Evolutionary conservation across 257 asterid species (phyloP), one percentile per base, ranked within the genome.

Genomic region (Solanum clarkiae): DNA sequence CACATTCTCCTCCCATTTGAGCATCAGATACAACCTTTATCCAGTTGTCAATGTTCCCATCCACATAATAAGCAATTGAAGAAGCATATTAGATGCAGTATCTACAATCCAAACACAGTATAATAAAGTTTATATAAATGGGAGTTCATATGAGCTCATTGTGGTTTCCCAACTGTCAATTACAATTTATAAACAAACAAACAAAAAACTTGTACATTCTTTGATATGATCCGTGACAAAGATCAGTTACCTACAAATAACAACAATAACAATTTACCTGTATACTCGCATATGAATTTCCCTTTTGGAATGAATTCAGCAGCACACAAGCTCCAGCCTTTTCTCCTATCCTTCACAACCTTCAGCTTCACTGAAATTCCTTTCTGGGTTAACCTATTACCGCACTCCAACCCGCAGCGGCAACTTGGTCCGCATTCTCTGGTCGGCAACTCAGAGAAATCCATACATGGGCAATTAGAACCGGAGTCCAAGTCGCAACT

Each of bases 371-470:
- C 87, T 7, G 84, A 66, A 18, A 93, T 70, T 51, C 98, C 97
- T 72, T 90, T 90, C 89, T 95, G 98, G 83, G 92, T 91, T 86
- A 55, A 86, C 87, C 98, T 89, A 63, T 94, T 93, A 71, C 91
- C 90, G 16, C 99, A 94, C 44, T 54, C 92, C 87, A 87, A 49
- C 36, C 80, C 92, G 80, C 97, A 94, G 42, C 55, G 9, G 69
- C 99, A 96, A 72, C 95, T 88, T 81, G 97, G 98, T 29, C 98
- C 98, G 77, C 99, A 94, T 86, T 95, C 99, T 84, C 84, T 84
- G 79, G 84, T 80, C 88, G 86, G 87, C 82, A 53, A 80, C 77
- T 82, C 91, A 56, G 66, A 87, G 26, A 84, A 83, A 49, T 74
- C 88, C 84, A 82, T 72, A 91, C 98, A 96, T 55, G 91, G 89